These are phyloP conservation scores for Aspergillus hortae DNA, from an alignment of 2,329 filamentous ascomycete genomes.

Conservation along the genomic window DNA sequence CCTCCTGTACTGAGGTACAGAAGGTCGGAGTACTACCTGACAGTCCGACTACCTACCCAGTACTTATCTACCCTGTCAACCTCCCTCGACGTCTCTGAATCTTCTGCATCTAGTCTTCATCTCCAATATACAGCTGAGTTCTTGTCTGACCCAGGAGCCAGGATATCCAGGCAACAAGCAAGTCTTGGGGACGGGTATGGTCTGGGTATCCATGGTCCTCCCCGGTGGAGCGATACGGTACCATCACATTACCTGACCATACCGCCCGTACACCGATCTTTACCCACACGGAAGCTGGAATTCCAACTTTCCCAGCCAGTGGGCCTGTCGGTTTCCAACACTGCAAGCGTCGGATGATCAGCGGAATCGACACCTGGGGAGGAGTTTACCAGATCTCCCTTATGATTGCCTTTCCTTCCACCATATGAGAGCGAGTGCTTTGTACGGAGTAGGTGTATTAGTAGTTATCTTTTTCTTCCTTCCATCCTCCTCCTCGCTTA, in stretches of 20 bases:
- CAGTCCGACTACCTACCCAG: no score
- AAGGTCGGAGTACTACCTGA: no score
- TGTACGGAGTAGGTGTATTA: no score
- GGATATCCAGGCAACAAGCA: no score
- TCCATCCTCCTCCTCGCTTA: no score
- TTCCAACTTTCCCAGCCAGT: slow-evolving; percentile 5
- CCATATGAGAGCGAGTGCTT: neutral
- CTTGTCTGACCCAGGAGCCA: no score
- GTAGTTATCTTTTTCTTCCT: no score
- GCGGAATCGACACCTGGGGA: slow-evolving; percentile 16
- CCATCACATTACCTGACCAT: neutral
- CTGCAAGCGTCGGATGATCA: slow-evolving; percentile 23
- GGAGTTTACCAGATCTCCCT: slow-evolving; percentile 9
- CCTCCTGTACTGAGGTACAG: neutral
- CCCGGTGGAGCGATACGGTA: neutral
- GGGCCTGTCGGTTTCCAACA: slow-evolving; percentile 10
- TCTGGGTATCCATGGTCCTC: neutral
- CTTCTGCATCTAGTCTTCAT: no score
- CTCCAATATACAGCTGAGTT: no score
- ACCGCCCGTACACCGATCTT: neutral
- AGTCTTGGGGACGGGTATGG: no score
- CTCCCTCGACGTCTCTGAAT: no score
- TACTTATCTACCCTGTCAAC: no score
- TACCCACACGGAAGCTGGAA: neutral
- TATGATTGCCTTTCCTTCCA: neutral